Conservation (phyloP, 257 asterid species). For the Handroanthus guayacan region DNA sequence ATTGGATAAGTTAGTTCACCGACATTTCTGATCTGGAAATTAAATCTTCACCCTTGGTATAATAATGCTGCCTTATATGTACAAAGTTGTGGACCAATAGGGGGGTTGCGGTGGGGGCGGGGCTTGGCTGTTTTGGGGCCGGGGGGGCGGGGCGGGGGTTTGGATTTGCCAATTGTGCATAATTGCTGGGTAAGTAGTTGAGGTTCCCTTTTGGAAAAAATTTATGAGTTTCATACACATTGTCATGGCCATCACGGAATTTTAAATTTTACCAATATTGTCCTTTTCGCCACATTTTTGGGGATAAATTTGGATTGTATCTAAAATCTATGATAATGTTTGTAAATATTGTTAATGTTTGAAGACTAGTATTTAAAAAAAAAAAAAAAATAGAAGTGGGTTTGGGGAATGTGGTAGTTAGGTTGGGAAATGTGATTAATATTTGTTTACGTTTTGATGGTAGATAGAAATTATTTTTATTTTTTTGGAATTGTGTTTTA, state of each 20-base stretch:
- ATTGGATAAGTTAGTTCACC: constrained; percentile 5
- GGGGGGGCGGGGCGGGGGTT: too few relatives aligned
- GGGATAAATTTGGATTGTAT: not conserved
- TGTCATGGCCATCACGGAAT: not conserved
- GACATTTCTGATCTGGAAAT: not conserved
- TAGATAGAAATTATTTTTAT: too few relatives aligned
- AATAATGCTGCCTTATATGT: constrained; percentile 15
- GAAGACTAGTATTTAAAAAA: too few relatives aligned
- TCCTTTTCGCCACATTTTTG: not conserved
- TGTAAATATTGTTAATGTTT: too few relatives aligned
- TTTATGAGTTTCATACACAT: not conserved
- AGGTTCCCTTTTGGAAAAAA: not conserved
- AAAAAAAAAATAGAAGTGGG: too few relatives aligned
- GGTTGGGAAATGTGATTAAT: too few relatives aligned
- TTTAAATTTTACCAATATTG: not conserved
- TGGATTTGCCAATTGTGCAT: not conserved
- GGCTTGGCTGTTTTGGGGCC: too few relatives aligned
- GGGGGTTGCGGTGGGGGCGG: not conserved
- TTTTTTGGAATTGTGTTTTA: too few relatives aligned
- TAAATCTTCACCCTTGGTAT: not conserved
- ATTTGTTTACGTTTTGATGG: too few relatives aligned
- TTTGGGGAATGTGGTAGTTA: too few relatives aligned
- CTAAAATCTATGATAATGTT: too few relatives aligned
- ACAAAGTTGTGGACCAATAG: constrained; percentile 13
- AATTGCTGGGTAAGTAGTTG: not conserved